Base-by-base conservation (phyloP, 305 asterid genomes). In the Andrographis paniculata region DNA sequence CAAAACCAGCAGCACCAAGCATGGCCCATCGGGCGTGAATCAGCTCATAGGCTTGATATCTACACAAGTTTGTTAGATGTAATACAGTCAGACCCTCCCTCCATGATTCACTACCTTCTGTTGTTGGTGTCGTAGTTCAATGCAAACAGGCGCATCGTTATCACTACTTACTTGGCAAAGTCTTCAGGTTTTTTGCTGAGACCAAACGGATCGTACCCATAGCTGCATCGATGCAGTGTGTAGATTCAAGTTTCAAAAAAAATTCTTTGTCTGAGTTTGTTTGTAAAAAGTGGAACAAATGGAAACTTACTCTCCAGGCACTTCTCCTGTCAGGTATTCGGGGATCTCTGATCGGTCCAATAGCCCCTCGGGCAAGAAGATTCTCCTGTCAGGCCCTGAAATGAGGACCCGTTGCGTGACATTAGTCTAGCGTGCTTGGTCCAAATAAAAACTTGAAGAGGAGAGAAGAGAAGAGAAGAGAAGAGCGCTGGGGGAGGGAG, bases 261-360 rank as follows among this genome's bases (percentile, higher is more conserved):
- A n/a, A n/a, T n/a, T n/a, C n/a, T n/a, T n/a, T n/a, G n/a, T n/a
- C n/a, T n/a, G n/a, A 24, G 30, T 24, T 24, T 3, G 30, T 24
- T 24, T 3, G 30, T 24, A 24, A 24, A 4, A 8, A 8, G 30
- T 24, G 30, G 30, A 24, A 24, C 30, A 24, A 24, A 24, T 24
- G n/a, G 46, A 1, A 28, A 54, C 94, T 70, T 70, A 89, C 98
- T 89, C 98, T 82, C 98, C 96, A 21, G 98, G 78, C 21, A 85
- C 96, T 76, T 89, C 96, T 56, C 96, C 98, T 12, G 70, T 85
- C 28, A 89, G 76, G 76, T 89, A 85, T 70, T 82, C 95, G 0
- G 98, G 98, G 77, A 89, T 75, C 63, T 89, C 96, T 36, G 98
- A 86, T 70, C 83, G 76, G 87, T 82, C 98, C 84, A 89, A 65